phyloP scores from a whole-genome alignment of 768 basidiomycete genomes.

The Lactarius quietus region DNA sequence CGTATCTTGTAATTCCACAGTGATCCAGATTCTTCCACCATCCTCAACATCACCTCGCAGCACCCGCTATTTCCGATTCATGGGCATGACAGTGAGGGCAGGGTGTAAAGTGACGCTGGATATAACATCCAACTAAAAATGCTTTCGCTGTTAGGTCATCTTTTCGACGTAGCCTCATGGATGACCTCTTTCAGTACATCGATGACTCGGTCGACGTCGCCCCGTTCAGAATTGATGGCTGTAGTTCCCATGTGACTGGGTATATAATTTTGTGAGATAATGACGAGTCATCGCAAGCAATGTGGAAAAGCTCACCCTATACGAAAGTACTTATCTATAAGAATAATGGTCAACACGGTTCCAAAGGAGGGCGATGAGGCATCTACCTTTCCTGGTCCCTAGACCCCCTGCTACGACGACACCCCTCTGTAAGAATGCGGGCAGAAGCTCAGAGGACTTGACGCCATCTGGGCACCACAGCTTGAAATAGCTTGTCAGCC shows the following conservation, averaged over 20 bases:
- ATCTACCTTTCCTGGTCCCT: slow-evolving; percentile 18
- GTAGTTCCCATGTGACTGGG: slow-evolving; percentile 85
- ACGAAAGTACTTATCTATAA: slow-evolving; percentile 82
- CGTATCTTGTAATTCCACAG: background rate
- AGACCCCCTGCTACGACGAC: slow-evolving; percentile 88
- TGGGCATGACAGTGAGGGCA: background rate
- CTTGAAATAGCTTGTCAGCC: slow-evolving; percentile 31
- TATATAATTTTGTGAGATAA: slow-evolving; percentile 1
- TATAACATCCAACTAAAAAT: background rate
- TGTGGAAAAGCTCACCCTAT: slow-evolving; percentile 53
- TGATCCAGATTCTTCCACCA: background rate
- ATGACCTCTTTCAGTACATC: slow-evolving; percentile 59
- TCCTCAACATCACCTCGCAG: too few species aligned
- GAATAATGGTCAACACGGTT: slow-evolving; percentile 17
- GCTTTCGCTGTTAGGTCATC: background rate
- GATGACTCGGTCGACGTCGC: slow-evolving; percentile 73
- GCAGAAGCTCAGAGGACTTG: slow-evolving; percentile 70
- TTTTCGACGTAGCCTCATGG: slow-evolving; percentile 34
- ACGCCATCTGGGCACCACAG: slow-evolving; percentile 83
- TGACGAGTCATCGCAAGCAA: slow-evolving; percentile 4
- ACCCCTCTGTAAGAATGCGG: slow-evolving; percentile 63
- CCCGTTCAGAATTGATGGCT: slow-evolving; percentile 65
- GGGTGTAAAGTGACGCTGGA: too few species aligned
- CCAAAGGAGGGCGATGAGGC: slow-evolving; percentile 2
- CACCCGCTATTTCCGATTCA: background rate